These are phyloP conservation scores for Erodium trifolium DNA, from an alignment of 441 rosid species.

Conservation along the genomic window DNA sequence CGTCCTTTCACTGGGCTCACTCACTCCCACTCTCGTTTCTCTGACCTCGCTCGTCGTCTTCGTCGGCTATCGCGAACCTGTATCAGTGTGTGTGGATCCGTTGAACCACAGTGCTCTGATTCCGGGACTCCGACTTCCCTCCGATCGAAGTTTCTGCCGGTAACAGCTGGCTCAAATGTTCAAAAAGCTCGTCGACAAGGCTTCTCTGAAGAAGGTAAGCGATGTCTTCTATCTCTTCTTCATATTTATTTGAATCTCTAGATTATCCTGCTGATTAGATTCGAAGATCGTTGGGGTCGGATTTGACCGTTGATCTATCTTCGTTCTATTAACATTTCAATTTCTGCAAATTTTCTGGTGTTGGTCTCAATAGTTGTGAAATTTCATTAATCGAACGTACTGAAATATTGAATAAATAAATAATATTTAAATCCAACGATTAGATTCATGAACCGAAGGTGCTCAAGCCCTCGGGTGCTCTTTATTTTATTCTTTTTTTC, in stretches of 20 bases:
- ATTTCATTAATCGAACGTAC: not conserved
- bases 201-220: constrained; percentile 9
- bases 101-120: not conserved
- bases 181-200: constrained; percentile 17
- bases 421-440: not conserved
- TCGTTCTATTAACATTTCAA: not conserved
- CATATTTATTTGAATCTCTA: not conserved
- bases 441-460: constrained; percentile 8
- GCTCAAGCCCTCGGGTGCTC: not conserved
- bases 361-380: not conserved
- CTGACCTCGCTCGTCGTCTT: constrained; percentile 1
- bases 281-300: not conserved
- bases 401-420: not conserved
- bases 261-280: not conserved
- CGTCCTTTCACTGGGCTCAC: constrained; percentile 15
- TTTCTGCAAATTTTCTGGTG: constrained; percentile 5
- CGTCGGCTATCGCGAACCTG: not conserved
- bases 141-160: not conserved
- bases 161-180: constrained; percentile 1
- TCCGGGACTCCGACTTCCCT: not conserved
- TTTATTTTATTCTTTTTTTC: not conserved
- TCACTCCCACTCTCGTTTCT: not conserved
- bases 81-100: not conserved
- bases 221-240: not conserved
- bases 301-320: not conserved